Evolutionary conservation across 1,284 basidiomycete species (phyloP).

Genomic region (Stygiomarasmius scandens): DNA sequence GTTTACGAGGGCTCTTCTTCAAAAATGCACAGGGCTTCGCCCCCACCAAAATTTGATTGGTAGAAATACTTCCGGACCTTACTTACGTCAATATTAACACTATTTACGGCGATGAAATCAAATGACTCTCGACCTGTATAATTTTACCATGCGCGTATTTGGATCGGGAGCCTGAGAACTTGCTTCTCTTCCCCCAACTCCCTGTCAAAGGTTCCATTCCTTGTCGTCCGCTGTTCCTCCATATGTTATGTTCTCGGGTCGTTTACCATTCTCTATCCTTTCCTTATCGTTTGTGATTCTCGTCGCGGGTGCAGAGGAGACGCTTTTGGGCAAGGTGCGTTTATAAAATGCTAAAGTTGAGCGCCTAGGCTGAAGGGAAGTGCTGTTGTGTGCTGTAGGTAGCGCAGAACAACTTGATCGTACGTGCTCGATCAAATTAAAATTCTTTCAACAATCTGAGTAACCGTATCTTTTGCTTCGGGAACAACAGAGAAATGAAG

Average conservation of each 20-base stretch:
- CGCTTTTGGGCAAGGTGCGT: not conserved
- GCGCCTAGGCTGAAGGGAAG: not conserved
- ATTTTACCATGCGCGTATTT: not conserved
- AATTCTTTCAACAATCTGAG: not conserved
- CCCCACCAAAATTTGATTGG: no score
- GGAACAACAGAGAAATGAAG: no score
- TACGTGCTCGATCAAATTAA: slow-evolving; percentile 5
- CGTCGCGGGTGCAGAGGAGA: slow-evolving; percentile 4
- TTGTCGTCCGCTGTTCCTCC: not conserved
- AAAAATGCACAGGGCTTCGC: no score
- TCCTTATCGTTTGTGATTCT: slow-evolving; percentile 7
- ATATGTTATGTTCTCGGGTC: slow-evolving; percentile 15
- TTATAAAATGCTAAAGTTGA: not conserved
- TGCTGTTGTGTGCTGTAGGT: not conserved
- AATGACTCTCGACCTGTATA: no score
- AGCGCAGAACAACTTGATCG: not conserved
- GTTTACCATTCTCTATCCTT: slow-evolving; percentile 1
- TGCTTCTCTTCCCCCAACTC: not conserved
- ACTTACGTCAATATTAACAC: no score
- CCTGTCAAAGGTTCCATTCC: no score
- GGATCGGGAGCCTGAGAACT: not conserved
- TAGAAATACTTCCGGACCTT: no score
- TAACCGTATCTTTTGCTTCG: no score
- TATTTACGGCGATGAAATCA: no score
- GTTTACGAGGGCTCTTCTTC: no score